Conservation (phyloP, 2,329 filamentous ascomycete species). For the Fusarium neocosmosporiellum region DNA sequence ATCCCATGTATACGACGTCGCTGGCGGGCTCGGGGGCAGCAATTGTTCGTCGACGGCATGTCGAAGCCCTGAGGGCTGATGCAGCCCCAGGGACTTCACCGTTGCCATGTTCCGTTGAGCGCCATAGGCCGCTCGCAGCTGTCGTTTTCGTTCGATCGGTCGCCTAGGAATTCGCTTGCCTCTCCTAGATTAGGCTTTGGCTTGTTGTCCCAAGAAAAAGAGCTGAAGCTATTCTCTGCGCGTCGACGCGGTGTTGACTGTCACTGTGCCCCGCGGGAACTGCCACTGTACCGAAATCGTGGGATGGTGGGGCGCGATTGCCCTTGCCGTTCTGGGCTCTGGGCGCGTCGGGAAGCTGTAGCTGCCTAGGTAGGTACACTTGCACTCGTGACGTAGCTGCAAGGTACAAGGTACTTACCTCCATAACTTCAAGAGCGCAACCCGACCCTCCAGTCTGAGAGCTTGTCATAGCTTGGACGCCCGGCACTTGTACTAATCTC, state of each 20-base stretch:
- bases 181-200: background rate
- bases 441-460: slow-evolving; percentile 27
- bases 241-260: slow-evolving; percentile 34
- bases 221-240: slow-evolving; percentile 26
- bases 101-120: slow-evolving; percentile 76
- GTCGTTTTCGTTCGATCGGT: background rate
- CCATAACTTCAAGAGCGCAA: slow-evolving; percentile 20
- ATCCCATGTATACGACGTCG: slow-evolving; percentile 81
- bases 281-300: slow-evolving; percentile 12
- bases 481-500: slow-evolving; percentile 15
- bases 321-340: slow-evolving; percentile 10
- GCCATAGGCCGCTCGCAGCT: slow-evolving; percentile 46
- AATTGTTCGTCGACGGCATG: slow-evolving; percentile 86
- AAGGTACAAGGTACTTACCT: slow-evolving; percentile 35
- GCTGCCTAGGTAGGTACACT: slow-evolving; percentile 28
- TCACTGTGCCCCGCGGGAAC: slow-evolving; percentile 22
- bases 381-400: slow-evolving; percentile 49
- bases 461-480: slow-evolving; percentile 40
- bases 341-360: slow-evolving; percentile 27
- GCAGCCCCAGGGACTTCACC: slow-evolving; percentile 89
- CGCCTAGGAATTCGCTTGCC: background rate
- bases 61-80: slow-evolving; percentile 84
- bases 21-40: slow-evolving; percentile 73
- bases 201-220: background rate
- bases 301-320: slow-evolving; percentile 41